Percentiles rank a stretch among this genome's conserved stretches.
Evolutionary conservation across 2,329 filamentous ascomycete genomes (phyloP).

Genomic region (Harringtonia lauricola): DNA sequence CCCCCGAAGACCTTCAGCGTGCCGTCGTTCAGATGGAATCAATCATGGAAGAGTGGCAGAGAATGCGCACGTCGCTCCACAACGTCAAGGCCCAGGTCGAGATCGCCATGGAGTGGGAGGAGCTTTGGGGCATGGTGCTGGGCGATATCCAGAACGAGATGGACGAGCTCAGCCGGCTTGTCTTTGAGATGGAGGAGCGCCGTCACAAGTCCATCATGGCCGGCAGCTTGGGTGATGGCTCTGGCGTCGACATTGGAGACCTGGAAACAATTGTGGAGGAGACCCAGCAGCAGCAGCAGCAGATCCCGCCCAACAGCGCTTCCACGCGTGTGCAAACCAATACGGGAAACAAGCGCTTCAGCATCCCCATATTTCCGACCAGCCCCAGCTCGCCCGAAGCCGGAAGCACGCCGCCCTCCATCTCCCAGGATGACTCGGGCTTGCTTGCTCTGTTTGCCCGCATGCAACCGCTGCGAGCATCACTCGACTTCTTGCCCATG

Average conservation of each 20-base stretch:
- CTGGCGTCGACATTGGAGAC: constrained; percentile 70
- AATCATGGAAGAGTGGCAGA: constrained; percentile 74
- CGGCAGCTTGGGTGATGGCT: constrained; percentile 44
- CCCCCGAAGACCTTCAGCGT: constrained; percentile 57
- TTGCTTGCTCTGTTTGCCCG: constrained; percentile 83
- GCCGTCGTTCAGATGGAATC: constrained; percentile 84
- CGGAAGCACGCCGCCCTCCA: constrained; percentile 29
- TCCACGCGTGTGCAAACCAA: constrained; percentile 34
- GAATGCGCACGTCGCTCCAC: constrained; percentile 67
- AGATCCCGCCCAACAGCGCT: neutral
- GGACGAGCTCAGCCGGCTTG: constrained; percentile 47
- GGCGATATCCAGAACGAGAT: constrained; percentile 87
- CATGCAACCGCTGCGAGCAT: constrained; percentile 88
- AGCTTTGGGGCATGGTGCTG: constrained; percentile 87
- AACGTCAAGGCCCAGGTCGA: constrained; percentile 84
- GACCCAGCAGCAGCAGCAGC: constrained; percentile 39
- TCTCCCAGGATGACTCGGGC: constrained; percentile 72
- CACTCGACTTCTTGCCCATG: constrained; percentile 93
- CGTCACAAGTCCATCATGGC: constrained; percentile 68
- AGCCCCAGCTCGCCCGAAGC: constrained; percentile 47
- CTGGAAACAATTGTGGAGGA: constrained; percentile 91
- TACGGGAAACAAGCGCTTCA: constrained; percentile 52
- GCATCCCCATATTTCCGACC: constrained; percentile 51
- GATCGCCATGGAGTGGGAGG: constrained; percentile 97
- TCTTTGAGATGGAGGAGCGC: constrained; percentile 97